Percentiles rank a stretch among this genome's conserved stretches.
These are phyloP conservation scores for Leccinellum rugosiceps DNA, from an alignment of 768 basidiomycete genomes.

Conservation along the genomic window DNA sequence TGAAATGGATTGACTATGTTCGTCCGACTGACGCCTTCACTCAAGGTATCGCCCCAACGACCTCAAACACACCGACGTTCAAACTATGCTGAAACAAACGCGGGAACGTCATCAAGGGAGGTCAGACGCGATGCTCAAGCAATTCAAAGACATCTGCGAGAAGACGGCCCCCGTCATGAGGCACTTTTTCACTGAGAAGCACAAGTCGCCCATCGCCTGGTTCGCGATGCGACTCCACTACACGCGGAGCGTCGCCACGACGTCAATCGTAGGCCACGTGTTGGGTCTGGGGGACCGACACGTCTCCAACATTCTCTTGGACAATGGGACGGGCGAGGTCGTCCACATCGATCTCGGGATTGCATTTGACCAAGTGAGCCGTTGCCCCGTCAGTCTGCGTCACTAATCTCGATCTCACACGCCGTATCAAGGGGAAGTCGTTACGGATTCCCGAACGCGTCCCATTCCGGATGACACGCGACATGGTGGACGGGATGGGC, in stretches of 20 bases:
- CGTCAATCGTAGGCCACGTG: conserved; percentile 90
- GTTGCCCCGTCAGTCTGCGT: not conserved
- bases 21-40: not conserved
- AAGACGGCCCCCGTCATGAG: conserved; percentile 84
- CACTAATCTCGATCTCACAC: not conserved
- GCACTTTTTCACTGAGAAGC: conserved; percentile 89
- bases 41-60: conserved; percentile 68
- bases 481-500: conserved; percentile 94
- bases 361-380: conserved; percentile 87
- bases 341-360: conserved; percentile 97
- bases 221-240: conserved; percentile 89
- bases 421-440: conserved; percentile 62
- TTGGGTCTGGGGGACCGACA: conserved; percentile 94
- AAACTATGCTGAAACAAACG: conserved; percentile 28
- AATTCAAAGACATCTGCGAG: conserved; percentile 39
- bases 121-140: conserved; percentile 29
- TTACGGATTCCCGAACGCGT: conserved; percentile 82
- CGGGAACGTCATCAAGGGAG: conserved; percentile 31
- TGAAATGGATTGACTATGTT: not conserved
- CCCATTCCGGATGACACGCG: conserved; percentile 91
- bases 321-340: conserved; percentile 77
- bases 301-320: conserved; percentile 86
- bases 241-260: conserved; percentile 88
- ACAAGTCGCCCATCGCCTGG: conserved; percentile 88
- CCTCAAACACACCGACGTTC: conserved; percentile 33